These are phyloP conservation scores for Suillus sp. DNA, from an alignment of 768 basidiomycete genomes.

Conservation along the genomic window DNA sequence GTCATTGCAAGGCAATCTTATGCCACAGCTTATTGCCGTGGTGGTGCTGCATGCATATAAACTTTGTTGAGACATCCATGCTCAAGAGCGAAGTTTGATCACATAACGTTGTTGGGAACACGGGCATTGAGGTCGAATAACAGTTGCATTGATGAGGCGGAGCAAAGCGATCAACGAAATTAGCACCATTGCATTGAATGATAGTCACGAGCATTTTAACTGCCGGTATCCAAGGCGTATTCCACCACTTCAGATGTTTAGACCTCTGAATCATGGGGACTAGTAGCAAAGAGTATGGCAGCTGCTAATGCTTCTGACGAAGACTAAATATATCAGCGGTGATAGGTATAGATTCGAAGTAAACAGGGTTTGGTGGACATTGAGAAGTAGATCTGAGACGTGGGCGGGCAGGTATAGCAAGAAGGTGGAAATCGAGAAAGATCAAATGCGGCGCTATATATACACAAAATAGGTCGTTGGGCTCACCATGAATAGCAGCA, in stretches of 20 bases:
- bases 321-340: conserved; percentile 69
- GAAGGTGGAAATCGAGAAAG: not conserved
- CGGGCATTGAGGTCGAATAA: conserved; percentile 56
- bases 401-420: not conserved
- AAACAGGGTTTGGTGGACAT: not conserved
- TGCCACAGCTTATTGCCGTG: no score
- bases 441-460: not conserved
- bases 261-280: conserved; percentile 37
- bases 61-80: not conserved
- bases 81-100: not conserved
- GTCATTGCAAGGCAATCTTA: no score
- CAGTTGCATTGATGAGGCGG: conserved; percentile 63
- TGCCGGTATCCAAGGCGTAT: conserved; percentile 50
- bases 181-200: conserved; percentile 62
- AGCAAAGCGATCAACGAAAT: conserved; percentile 74
- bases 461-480: not conserved
- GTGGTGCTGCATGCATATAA: no score
- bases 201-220: conserved; percentile 83
- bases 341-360: conserved; percentile 68
- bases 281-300: conserved; percentile 58
- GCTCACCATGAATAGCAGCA: not conserved
- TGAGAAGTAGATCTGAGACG: not conserved
- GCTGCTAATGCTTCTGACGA: conserved; percentile 69
- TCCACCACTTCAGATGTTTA: not conserved
- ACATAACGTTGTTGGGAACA: conserved; percentile 74